A percentile compares a stretch with the other conserved stretches of the same genome.
phyloP scores from a whole-genome alignment of 768 basidiomycete genomes.

The Cystobasidium tubakii region DNA sequence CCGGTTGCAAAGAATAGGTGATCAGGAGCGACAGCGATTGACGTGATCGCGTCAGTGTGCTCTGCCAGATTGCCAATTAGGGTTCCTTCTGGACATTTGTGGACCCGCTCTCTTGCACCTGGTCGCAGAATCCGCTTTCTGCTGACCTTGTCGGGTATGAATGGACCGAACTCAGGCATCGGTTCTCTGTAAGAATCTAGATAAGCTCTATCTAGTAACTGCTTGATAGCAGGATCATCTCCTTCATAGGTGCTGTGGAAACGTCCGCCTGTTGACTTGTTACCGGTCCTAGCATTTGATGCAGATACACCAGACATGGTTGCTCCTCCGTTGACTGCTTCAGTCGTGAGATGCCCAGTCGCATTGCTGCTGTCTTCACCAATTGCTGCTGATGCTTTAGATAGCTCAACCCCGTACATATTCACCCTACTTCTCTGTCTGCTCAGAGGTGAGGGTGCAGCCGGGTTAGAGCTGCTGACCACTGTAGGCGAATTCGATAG shows the following conservation, averaged over 20 bases:
- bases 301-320: constrained; percentile 53
- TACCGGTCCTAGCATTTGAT: constrained; percentile 8
- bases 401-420: constrained; percentile 57
- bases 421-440: constrained; percentile 33
- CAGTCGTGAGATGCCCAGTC: constrained; percentile 71
- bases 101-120: constrained; percentile 61
- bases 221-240: constrained; percentile 80
- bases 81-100: constrained; percentile 62
- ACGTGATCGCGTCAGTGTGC: constrained; percentile 71
- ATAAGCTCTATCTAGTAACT: constrained; percentile 81
- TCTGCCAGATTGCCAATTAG: constrained; percentile 78
- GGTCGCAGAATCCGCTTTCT: constrained; percentile 66
- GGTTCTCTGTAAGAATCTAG: constrained; percentile 74
- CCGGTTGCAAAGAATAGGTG: constrained; percentile 68
- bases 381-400: constrained; percentile 82
- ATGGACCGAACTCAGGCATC: constrained; percentile 85
- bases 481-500: neutral
- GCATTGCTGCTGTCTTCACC: constrained; percentile 80
- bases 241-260: constrained; percentile 57
- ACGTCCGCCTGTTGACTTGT: constrained; percentile 32
- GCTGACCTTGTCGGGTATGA: constrained; percentile 71
- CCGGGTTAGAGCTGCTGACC: neutral
- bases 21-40: constrained; percentile 81
- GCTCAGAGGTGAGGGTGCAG: constrained; percentile 18
- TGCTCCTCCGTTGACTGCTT: constrained; percentile 50